Evolutionary conservation across 2,329 filamentous ascomycete genomes (phyloP), one percentile per base, ranked within the genome.

Genomic region (Calonectria pteridis): DNA sequence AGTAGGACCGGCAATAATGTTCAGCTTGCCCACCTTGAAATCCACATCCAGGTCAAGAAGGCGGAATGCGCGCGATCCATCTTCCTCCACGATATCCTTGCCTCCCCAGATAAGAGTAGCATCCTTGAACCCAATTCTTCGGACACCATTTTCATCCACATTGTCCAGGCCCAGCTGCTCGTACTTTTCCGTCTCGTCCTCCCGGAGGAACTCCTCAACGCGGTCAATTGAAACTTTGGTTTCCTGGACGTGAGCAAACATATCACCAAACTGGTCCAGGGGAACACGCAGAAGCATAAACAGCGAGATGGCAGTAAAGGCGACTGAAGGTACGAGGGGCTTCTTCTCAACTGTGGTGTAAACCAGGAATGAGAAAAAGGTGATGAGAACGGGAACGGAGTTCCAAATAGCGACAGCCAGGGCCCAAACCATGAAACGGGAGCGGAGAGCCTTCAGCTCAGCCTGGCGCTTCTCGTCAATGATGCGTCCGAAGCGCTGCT

Each of bases 241-340:
- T 85, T 99, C 97, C 86, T 98, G 95, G 5, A 99, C 96, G 85
- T 98, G 97, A 14, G 97, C 97, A 81, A 98, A 94, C 97, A 99
- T 99, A 84, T 99, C 97, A 65, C 97, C 97, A 68, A 99, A 90
- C 85, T 98, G 96, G 83, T 99, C 97, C 58, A 99, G 88, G 6
- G 97, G 97, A 67, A 98, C 94, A 62, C 97, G 93, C 18, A 99
- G 92, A 50, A 99, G 92, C 83, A 96, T 96, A 84, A 99, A 99
- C 76, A 99, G 92, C 0, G 97, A 98, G 68, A 99, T 93, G 46
- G 97, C 95, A 2, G 97, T 98, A 85, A 99, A 99, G 4, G 97
- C 97, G 74, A 98, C 90, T 0, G 97, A 98, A 0, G 97, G 96
- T 67, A 97, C 93, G 69, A 99, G 87, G 26, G 94, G 94, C 86